Evolutionary conservation across 257 asterid species (phyloP), one percentile per base, ranked within the genome.

Genomic region (Pogostemon cablin): DNA sequence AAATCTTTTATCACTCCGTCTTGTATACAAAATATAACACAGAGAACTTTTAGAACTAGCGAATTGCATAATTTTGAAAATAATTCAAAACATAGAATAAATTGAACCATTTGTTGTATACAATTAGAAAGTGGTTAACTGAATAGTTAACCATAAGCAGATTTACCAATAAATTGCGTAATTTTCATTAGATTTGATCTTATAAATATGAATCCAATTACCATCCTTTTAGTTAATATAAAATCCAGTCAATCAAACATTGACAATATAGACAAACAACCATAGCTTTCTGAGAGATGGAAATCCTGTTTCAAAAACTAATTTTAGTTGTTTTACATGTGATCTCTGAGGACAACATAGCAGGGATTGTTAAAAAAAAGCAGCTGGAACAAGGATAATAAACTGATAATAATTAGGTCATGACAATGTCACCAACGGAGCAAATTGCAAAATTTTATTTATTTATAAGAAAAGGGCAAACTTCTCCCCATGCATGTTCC

Each of bases 61-160:
- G 37, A 60, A 60, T 69, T 68, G 47, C 17, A 6, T 54, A 66
- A 52, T 53, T 48, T 47, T 63, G 34, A 52, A 57, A 65, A 57
- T 60, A 57, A 32, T 61, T 12, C 41, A 41, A 66, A 55, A 43
- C 12, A 41, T 4, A 53, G 65, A 68, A 71, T 17, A 64, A 34
- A 44, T 37, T 6, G 67, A 43, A 60, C 17, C 61, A 2, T 35
- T 11, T 5, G 46, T 32, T 48, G 6, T 37, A 68, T 46, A 67
- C 4, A 38, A 55, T 25, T 54, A 55, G 47, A 56, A 39, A 44
- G 65, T 10, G 42, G 46, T 25, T 57, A 49, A 38, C 56, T 62
- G 35, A 32, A 69, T 40, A 40, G 34, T 43, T 39, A 25, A 25
- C 44, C 72, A 63, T 38, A 25, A 4, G 40, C 59, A 53, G 11